Evolutionary conservation across 2,329 filamentous ascomycete genomes (phyloP).

Genomic region (Botryosphaeria dothidea): DNA sequence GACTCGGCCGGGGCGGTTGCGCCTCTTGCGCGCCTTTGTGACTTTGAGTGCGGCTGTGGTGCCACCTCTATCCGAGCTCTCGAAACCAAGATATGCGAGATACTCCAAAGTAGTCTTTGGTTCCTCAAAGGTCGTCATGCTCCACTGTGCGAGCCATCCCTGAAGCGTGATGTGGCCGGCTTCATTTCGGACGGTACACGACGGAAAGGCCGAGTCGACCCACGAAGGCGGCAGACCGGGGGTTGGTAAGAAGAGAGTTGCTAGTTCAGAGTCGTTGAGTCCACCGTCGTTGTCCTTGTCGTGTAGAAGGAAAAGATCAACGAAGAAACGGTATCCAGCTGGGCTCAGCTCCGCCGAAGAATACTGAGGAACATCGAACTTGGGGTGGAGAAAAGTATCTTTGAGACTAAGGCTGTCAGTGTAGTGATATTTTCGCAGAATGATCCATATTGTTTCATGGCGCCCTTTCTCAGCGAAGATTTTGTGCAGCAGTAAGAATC

Average conservation of each 20-base stretch:
- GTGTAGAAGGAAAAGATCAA: constrained; percentile 91
- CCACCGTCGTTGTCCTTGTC: constrained; percentile 98
- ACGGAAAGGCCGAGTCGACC: constrained; percentile 86
- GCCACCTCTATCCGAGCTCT: constrained; percentile 71
- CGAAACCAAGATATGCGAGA: constrained; percentile 93
- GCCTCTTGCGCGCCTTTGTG: constrained; percentile 85
- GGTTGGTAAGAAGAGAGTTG: constrained; percentile 86
- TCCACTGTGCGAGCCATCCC: constrained; percentile 98
- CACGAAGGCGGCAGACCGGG: constrained; percentile 85
- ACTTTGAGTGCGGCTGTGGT: constrained; percentile 86
- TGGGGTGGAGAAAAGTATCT: constrained; percentile 87
- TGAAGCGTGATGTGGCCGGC: constrained; percentile 93
- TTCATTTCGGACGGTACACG: constrained; percentile 92
- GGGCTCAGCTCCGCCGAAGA: constrained; percentile 93
- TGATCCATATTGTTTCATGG: constrained; percentile 98
- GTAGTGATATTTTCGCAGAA: constrained; percentile 91
- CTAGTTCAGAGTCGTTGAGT: constrained; percentile 80
- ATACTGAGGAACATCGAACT: constrained; percentile 89
- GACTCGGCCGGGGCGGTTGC: constrained; percentile 78
- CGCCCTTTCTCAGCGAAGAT: constrained; percentile 96
- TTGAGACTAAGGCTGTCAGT: constrained; percentile 92
- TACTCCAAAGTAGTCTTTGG: constrained; percentile 95
- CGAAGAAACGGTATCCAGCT: constrained; percentile 93
- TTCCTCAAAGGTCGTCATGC: constrained; percentile 97
- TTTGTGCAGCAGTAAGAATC: constrained; percentile 90